A percentile compares a stretch with the other conserved stretches of the same genome.
These are phyloP conservation scores for Podospora anserina DNA, from an alignment of 495 filamentous ascomycete genomes.

Conservation along the genomic window DNA sequence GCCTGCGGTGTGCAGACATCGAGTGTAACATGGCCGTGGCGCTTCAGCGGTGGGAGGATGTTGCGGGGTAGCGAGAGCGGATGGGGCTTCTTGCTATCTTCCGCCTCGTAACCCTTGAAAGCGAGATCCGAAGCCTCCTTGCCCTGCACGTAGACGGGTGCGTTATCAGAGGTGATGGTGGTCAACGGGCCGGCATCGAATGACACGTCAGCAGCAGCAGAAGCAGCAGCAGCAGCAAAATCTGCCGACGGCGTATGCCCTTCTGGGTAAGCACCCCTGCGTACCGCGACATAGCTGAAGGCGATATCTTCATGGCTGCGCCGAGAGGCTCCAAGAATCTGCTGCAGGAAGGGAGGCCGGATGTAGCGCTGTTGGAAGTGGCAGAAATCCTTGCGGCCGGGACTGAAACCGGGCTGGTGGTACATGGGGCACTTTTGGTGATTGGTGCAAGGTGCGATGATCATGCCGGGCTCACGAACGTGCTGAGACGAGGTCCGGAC, in stretches of 20 bases:
- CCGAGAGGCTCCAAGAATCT: slow-evolving; percentile 62
- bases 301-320: slow-evolving; percentile 86
- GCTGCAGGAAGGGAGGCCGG: slow-evolving; percentile 76
- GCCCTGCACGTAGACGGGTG: slow-evolving; percentile 20
- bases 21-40: slow-evolving; percentile 78
- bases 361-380: slow-evolving; percentile 87
- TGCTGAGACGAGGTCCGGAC: slow-evolving; percentile 27
- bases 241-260: slow-evolving; percentile 33
- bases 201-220: neutral
- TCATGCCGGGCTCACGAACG: slow-evolving; percentile 70
- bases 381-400: slow-evolving; percentile 82
- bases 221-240: neutral
- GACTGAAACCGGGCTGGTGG: slow-evolving; percentile 58
- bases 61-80: slow-evolving; percentile 72
- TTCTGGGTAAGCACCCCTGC: slow-evolving; percentile 56
- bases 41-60: slow-evolving; percentile 78
- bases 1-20: slow-evolving; percentile 88
- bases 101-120: slow-evolving; percentile 42
- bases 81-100: slow-evolving; percentile 38
- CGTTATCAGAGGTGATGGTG: neutral
- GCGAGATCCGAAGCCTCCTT: slow-evolving; percentile 33
- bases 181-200: slow-evolving; percentile 10
- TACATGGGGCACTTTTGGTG: slow-evolving; percentile 90
- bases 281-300: slow-evolving; percentile 87
- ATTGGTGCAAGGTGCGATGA: slow-evolving; percentile 94